These are phyloP conservation scores for Penicillium italicum DNA, from an alignment of 2,329 filamentous ascomycete genomes.

Conservation along the genomic window DNA sequence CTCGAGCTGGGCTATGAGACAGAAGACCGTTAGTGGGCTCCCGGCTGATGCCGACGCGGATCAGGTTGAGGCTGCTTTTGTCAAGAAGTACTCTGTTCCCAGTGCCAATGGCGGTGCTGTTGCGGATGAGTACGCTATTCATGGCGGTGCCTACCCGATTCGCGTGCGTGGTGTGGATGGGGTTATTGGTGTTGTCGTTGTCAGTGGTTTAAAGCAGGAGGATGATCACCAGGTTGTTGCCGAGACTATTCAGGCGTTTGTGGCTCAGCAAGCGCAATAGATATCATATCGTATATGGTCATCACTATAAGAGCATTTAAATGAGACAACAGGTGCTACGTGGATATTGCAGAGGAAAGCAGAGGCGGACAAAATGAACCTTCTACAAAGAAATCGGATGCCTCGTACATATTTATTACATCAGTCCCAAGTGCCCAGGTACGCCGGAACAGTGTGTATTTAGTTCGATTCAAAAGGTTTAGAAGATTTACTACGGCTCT, in stretches of 20 bases:
- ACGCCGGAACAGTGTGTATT: neutral
- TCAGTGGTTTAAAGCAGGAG: constrained; percentile 71
- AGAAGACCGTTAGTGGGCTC: constrained; percentile 51
- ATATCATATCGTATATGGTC: neutral
- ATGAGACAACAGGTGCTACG: neutral
- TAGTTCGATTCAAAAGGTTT: neutral
- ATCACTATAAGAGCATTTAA: neutral
- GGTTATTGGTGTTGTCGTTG: constrained; percentile 69
- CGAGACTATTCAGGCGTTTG: constrained; percentile 60
- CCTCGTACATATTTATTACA: no score
- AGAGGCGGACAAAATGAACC: neutral
- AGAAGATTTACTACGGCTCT: neutral
- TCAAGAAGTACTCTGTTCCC: constrained; percentile 61
- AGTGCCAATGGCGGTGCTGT: constrained; percentile 43
- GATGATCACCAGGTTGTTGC: constrained; percentile 75
- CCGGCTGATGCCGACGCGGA: constrained; percentile 17
- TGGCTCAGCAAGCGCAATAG: constrained; percentile 20
- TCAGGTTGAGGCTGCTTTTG: constrained; percentile 63
- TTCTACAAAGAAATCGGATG: neutral
- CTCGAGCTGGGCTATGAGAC: constrained; percentile 67
- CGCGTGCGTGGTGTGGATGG: constrained; percentile 71
- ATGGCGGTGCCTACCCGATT: constrained; percentile 73
- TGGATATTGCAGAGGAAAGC: neutral
- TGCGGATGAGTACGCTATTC: constrained; percentile 66
- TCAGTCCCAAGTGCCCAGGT: neutral